Percentiles rank a stretch among this genome's conserved stretches.
Evolutionary conservation across 495 filamentous ascomycete species (phyloP).

Genomic region (Geoglossum glabrum): DNA sequence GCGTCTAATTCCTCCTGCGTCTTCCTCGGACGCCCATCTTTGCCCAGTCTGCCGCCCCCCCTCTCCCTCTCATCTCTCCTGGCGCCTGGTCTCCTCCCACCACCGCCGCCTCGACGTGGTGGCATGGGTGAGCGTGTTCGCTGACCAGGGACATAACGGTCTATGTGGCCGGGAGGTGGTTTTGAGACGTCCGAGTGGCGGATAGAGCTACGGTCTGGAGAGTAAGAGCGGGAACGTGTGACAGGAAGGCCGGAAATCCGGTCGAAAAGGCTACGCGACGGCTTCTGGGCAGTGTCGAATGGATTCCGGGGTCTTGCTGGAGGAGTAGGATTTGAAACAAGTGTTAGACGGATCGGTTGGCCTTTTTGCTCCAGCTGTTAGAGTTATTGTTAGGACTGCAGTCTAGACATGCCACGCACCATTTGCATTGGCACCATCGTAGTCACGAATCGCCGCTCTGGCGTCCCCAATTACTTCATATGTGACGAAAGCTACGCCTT

Average conservation of each 20-base stretch:
- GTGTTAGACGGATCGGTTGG: slow-evolving; percentile 66
- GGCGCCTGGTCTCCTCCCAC: slow-evolving; percentile 12
- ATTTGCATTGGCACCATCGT: slow-evolving; percentile 78
- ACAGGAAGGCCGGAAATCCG: slow-evolving; percentile 30
- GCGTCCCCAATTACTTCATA: slow-evolving; percentile 53
- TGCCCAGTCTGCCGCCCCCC: slow-evolving; percentile 19
- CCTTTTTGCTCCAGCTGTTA: slow-evolving; percentile 3
- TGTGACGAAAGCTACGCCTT: slow-evolving; percentile 70
- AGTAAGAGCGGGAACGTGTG: slow-evolving; percentile 27
- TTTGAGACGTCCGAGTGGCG: slow-evolving; percentile 35
- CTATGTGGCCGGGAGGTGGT: slow-evolving; percentile 49
- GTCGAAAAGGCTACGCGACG: slow-evolving; percentile 47
- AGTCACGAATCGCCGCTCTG: slow-evolving; percentile 53
- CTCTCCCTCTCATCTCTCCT: slow-evolving; percentile 19
- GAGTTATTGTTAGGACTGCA: not conserved
- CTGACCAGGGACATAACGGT: slow-evolving; percentile 63
- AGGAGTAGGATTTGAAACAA: slow-evolving; percentile 32
- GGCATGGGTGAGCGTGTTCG: slow-evolving; percentile 21
- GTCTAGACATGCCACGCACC: slow-evolving; percentile 21
- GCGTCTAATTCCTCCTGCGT: slow-evolving; percentile 83
- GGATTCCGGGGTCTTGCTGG: slow-evolving; percentile 23
- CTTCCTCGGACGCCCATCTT: slow-evolving; percentile 43
- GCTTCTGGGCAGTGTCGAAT: slow-evolving; percentile 36
- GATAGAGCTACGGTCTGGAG: slow-evolving; percentile 19
- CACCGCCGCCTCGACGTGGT: slow-evolving; percentile 28